Percentiles rank a stretch among this genome's conserved stretches.
Conservation (phyloP, 139 green algal genomes). For the Haematococcus sp. region DNA sequence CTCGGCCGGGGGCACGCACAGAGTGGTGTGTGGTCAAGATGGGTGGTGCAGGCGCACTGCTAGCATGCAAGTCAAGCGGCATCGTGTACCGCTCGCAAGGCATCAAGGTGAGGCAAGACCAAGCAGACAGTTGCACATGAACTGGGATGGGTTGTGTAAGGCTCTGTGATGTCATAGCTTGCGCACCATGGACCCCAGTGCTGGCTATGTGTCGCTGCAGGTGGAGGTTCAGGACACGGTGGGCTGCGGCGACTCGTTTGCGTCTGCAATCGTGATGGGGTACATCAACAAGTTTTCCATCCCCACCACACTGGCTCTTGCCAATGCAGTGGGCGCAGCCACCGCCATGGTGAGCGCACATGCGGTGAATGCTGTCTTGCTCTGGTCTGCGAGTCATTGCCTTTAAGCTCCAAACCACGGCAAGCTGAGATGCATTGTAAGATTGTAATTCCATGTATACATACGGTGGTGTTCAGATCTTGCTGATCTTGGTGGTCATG, state of each 20-base stretch:
- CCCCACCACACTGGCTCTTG: constrained; percentile 74
- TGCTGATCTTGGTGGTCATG: too few relatives aligned
- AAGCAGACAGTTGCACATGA: too few relatives aligned
- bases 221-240: constrained; percentile 93
- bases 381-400: too few relatives aligned
- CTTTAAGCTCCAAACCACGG: too few relatives aligned
- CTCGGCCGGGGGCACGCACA: constrained; percentile 40
- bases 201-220: constrained; percentile 24
- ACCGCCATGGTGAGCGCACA: constrained; percentile 81
- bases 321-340: constrained; percentile 89
- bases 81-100: background rate
- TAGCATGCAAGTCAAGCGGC: constrained; percentile 30
- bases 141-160: too few relatives aligned
- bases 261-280: constrained; percentile 84
- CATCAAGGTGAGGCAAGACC: constrained; percentile 9
- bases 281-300: constrained; percentile 48
- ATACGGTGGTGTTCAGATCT: too few relatives aligned
- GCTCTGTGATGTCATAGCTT: background rate
- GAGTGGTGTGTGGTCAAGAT: constrained; percentile 85
- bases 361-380: too few relatives aligned
- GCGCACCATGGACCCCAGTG: background rate
- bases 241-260: constrained; percentile 95
- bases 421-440: too few relatives aligned
- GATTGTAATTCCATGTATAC: too few relatives aligned
- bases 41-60: constrained; percentile 67